Conservation (phyloP, 768 basidiomycete species). For the Rhizopogon vinicolor region DNA sequence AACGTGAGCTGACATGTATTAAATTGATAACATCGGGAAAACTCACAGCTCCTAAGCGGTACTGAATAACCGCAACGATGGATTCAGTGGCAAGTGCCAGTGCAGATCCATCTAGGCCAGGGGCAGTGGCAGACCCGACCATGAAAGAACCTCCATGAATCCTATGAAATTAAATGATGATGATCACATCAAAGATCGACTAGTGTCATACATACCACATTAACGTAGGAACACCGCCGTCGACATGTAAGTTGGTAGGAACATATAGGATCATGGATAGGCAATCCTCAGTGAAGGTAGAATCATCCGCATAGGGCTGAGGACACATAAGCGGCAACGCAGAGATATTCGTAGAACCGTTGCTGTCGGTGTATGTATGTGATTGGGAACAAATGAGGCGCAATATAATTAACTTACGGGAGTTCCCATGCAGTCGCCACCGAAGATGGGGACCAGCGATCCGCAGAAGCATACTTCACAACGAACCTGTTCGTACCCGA, state of each 20-base stretch:
- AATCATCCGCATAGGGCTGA: conserved; percentile 48
- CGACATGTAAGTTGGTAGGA: conserved; percentile 36
- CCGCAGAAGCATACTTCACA: conserved; percentile 62
- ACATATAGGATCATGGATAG: conserved; percentile 75
- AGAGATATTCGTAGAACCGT: conserved; percentile 45
- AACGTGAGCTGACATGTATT: neutral
- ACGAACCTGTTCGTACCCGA: conserved; percentile 52
- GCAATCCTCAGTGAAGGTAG: conserved; percentile 71
- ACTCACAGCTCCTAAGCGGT: conserved; percentile 74
- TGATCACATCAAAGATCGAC: neutral
- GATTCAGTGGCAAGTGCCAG: conserved; percentile 68
- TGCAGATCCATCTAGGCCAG: conserved; percentile 74
- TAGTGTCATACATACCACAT: conserved; percentile 45
- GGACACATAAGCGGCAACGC: conserved; percentile 69
- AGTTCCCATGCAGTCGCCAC: conserved; percentile 53
- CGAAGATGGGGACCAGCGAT: conserved; percentile 56
- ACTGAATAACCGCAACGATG: conserved; percentile 80
- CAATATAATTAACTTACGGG: conserved; percentile 44
- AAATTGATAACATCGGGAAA: neutral
- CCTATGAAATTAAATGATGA: conserved; percentile 35
- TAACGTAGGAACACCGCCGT: conserved; percentile 42
- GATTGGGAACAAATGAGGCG: neutral
- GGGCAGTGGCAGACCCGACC: conserved; percentile 61
- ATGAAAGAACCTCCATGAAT: conserved; percentile 85
- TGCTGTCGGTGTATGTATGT: conserved; percentile 28